These are phyloP conservation scores for Pseudotulostoma volvatum DNA, from an alignment of 495 filamentous ascomycete species.

Conservation along the genomic window DNA sequence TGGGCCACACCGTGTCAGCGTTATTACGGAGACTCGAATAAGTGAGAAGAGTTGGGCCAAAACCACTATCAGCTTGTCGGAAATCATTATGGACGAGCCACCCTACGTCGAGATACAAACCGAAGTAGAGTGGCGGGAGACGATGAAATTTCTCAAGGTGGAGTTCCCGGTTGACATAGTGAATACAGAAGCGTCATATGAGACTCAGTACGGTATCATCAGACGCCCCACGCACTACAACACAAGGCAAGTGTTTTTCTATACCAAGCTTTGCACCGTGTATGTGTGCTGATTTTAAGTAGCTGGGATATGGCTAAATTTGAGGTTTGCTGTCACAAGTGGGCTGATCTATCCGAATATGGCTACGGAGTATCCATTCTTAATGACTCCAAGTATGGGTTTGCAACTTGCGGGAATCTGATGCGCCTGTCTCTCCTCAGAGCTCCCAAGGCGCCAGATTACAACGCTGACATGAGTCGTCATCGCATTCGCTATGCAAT, in stretches of 20 bases:
- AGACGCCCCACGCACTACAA: slow-evolving; percentile 88
- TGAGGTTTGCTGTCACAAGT: slow-evolving; percentile 95
- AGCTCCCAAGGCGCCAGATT: slow-evolving; percentile 91
- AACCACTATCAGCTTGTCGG: slow-evolving; percentile 67
- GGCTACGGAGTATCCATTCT: slow-evolving; percentile 85
- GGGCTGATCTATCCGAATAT: slow-evolving; percentile 87
- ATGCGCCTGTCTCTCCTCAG: slow-evolving; percentile 87
- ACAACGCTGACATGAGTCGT: slow-evolving; percentile 87
- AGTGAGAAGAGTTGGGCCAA: slow-evolving; percentile 76
- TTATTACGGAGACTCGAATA: slow-evolving; percentile 69
- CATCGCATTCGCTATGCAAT: slow-evolving; percentile 87
- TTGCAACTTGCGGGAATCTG: slow-evolving; percentile 75
- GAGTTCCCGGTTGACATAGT: slow-evolving; percentile 90
- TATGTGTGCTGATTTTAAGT: no score
- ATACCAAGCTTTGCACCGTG: slow-evolving; percentile 2
- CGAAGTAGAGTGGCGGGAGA: slow-evolving; percentile 86
- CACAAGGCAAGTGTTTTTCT: slow-evolving; percentile 38
- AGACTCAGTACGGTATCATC: slow-evolving; percentile 84
- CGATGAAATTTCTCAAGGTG: slow-evolving; percentile 96
- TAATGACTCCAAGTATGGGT: slow-evolving; percentile 95
- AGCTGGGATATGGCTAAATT: slow-evolving; percentile 99
- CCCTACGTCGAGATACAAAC: slow-evolving; percentile 62
- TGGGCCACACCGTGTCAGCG: slow-evolving; percentile 57
- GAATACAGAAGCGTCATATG: slow-evolving; percentile 89
- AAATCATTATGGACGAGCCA: slow-evolving; percentile 43